These are phyloP conservation scores for Phytophthora agathidicida DNA, from an alignment of 352 stramenopile species.

Conservation along the genomic window DNA sequence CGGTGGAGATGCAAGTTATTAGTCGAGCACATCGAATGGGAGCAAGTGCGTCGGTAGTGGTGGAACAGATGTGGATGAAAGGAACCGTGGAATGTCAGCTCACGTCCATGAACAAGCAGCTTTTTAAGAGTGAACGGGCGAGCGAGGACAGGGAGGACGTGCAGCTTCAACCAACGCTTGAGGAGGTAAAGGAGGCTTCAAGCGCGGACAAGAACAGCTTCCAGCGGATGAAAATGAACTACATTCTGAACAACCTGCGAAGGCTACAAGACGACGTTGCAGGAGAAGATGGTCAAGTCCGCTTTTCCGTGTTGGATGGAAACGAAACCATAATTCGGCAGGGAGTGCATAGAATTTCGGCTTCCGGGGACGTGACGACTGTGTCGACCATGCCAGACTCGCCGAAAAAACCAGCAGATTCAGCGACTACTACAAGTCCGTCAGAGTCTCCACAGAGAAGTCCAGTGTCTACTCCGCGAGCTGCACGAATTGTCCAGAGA, in stretches of 20 bases:
- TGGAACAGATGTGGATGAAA: slow-evolving; percentile 91
- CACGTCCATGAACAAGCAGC: slow-evolving; percentile 17
- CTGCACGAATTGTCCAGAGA: background rate
- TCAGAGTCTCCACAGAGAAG: background rate
- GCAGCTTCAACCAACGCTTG: slow-evolving; percentile 18
- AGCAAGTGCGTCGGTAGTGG: slow-evolving; percentile 84
- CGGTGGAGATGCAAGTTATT: slow-evolving; percentile 95
- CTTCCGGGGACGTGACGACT: slow-evolving; percentile 18
- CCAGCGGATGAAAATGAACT: slow-evolving; percentile 39
- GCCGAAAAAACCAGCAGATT: background rate
- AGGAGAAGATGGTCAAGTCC: slow-evolving; percentile 40
- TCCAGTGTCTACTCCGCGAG: background rate
- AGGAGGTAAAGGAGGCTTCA: slow-evolving; percentile 24
- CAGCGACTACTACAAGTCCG: background rate
- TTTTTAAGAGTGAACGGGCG: slow-evolving; percentile 8
- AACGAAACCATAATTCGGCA: slow-evolving; percentile 30
- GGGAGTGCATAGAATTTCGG: slow-evolving; percentile 33
- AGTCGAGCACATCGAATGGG: slow-evolving; percentile 96
- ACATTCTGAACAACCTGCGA: slow-evolving; percentile 45
- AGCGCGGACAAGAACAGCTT: slow-evolving; percentile 36
- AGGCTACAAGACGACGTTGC: slow-evolving; percentile 31
- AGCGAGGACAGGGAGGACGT: slow-evolving; percentile 1
- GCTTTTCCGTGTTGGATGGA: slow-evolving; percentile 40
- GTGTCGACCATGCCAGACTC: slow-evolving; percentile 5
- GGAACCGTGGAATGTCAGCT: slow-evolving; percentile 79